Conservation (phyloP, 768 basidiomycete genomes). For the Termitomyces sp. region DNA sequence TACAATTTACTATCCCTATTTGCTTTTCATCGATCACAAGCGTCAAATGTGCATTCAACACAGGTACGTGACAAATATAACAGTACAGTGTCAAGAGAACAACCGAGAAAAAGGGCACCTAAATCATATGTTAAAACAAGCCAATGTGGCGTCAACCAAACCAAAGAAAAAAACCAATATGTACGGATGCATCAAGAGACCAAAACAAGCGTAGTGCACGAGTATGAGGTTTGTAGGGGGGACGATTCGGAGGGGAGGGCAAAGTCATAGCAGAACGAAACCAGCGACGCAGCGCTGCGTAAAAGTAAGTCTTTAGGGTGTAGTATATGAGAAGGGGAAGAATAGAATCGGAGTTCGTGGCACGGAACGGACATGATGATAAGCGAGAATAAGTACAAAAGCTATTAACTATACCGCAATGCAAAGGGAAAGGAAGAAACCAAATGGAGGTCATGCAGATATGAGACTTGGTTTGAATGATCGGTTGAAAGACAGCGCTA, state of each 20-base stretch:
- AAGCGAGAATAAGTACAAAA: slow-evolving; percentile 6
- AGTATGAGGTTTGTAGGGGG: background rate
- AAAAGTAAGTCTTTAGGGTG: background rate
- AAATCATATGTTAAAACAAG: background rate
- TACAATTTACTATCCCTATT: background rate
- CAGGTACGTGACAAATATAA: background rate
- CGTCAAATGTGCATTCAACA: background rate
- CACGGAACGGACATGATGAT: slow-evolving; percentile 5
- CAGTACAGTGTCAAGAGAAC: background rate
- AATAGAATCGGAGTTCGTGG: background rate
- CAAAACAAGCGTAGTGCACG: slow-evolving; percentile 17
- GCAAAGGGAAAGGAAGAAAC: background rate
- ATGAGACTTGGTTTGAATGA: slow-evolving; percentile 3
- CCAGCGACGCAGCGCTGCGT: slow-evolving; percentile 1
- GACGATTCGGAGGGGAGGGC: background rate
- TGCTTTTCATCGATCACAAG: background rate
- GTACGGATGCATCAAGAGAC: slow-evolving; percentile 6
- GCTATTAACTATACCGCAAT: slow-evolving; percentile 8
- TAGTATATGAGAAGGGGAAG: background rate
- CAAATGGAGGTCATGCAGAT: background rate
- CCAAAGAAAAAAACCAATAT: background rate
- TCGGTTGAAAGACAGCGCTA: background rate
- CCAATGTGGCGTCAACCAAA: background rate
- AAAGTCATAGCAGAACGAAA: slow-evolving; percentile 3
- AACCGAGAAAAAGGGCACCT: slow-evolving; percentile 5